Conservation (phyloP, 2,329 filamentous ascomycete genomes). For the Botrytis sinoallii region DNA sequence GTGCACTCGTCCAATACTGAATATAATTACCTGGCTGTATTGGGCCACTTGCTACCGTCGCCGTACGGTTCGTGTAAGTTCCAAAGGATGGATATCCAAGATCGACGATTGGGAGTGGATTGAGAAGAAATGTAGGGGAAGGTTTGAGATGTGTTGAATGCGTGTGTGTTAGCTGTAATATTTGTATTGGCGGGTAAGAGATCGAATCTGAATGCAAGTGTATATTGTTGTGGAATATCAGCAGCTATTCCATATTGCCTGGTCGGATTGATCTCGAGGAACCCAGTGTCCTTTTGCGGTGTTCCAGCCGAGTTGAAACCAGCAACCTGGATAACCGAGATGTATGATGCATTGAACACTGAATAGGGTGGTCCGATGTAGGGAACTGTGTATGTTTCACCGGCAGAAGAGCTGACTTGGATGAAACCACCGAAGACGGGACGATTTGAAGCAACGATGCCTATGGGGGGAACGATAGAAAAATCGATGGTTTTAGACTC, state of each 20-base stretch:
- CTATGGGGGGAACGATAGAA: conserved; percentile 24
- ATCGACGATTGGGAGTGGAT: background rate
- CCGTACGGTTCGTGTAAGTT: conserved; percentile 8
- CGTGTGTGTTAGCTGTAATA: conserved; percentile 5
- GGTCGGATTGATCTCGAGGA: conserved; percentile 14
- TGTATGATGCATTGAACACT: conserved; percentile 24
- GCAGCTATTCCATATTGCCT: conserved; percentile 12
- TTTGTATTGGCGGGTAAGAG: conserved; percentile 18
- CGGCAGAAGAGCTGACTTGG: conserved; percentile 22
- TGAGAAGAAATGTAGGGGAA: conserved; percentile 2
- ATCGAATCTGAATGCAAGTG: conserved; percentile 15
- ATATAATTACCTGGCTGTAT: conserved; percentile 16
- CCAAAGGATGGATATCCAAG: conserved; percentile 16
- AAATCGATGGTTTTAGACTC: conserved; percentile 25
- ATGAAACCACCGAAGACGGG: conserved; percentile 35
- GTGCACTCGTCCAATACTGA: conserved; percentile 10
- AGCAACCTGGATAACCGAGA: conserved; percentile 7
- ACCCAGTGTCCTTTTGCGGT: background rate
- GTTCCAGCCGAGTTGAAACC: background rate
- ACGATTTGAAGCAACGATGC: conserved; percentile 23
- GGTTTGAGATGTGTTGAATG: background rate
- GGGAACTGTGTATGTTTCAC: conserved; percentile 29
- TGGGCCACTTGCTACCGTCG: background rate
- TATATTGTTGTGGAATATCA: conserved; percentile 11
- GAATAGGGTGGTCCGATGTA: conserved; percentile 34